Conservation (phyloP, 257 asterid genomes). For the Jacaranda copaia region DNA sequence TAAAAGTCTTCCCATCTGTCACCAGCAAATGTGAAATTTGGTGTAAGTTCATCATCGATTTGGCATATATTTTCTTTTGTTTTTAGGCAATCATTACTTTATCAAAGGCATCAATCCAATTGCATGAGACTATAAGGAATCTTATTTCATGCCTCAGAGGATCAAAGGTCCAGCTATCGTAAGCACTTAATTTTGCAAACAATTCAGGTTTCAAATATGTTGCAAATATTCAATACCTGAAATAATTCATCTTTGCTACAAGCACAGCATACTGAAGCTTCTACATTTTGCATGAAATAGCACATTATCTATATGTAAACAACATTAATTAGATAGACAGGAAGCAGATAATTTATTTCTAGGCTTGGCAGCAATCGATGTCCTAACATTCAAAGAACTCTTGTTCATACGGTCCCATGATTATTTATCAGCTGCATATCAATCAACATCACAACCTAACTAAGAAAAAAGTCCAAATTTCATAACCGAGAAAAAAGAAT, state of each 20-base stretch:
- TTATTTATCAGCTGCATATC: neutral
- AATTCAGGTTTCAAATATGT: neutral
- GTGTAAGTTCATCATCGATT: neutral
- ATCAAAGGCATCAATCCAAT: neutral
- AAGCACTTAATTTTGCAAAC: neutral
- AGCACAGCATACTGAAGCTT: neutral
- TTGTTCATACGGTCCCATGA: neutral
- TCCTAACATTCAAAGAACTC: neutral
- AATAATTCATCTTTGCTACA: neutral
- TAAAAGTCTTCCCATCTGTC: slow-evolving; percentile 70
- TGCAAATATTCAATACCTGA: neutral
- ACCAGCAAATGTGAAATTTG: neutral
- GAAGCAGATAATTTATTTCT: neutral
- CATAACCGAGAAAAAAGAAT: neutral
- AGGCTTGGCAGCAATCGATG: neutral
- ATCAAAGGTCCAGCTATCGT: neutral
- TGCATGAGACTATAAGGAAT: neutral
- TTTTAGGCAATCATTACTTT: neutral
- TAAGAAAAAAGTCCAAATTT: neutral
- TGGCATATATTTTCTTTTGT: neutral
- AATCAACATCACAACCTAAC: neutral
- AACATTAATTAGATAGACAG: neutral
- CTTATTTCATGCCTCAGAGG: neutral
- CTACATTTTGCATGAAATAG: neutral
- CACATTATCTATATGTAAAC: neutral